Conservation (phyloP, 495 filamentous ascomycete genomes). For the Daldinia concentrica region DNA sequence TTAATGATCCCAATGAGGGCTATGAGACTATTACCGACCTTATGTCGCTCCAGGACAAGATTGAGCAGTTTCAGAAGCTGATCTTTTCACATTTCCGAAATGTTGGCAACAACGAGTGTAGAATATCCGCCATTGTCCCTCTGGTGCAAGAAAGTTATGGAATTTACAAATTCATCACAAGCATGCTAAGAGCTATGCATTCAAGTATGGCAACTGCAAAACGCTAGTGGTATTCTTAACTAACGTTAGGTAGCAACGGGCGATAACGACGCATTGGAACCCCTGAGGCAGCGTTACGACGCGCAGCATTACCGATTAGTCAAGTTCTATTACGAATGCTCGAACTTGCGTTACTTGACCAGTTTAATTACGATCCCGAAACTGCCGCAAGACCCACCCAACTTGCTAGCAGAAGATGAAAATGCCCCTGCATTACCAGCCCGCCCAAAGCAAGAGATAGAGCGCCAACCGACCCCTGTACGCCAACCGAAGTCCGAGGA, state of each 20-base stretch:
- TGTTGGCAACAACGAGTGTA: constrained; percentile 92
- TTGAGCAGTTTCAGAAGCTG: constrained; percentile 96
- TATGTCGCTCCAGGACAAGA: constrained; percentile 97
- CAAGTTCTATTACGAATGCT: constrained; percentile 99
- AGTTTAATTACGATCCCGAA: constrained; percentile 96
- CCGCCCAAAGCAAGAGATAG: constrained; percentile 77
- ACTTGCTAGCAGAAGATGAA: constrained; percentile 83
- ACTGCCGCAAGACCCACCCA: constrained; percentile 92
- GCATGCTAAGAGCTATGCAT: constrained; percentile 97
- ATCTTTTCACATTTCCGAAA: constrained; percentile 95
- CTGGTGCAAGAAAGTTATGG: constrained; percentile 98
- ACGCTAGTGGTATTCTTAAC: constrained; percentile 18
- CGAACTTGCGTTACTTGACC: constrained; percentile 93
- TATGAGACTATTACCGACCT: constrained; percentile 97
- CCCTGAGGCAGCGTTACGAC: constrained; percentile 86
- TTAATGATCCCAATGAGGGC: constrained; percentile 98
- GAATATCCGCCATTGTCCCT: constrained; percentile 92
- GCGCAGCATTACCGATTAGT: constrained; percentile 95
- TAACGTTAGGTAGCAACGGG: constrained; percentile 73
- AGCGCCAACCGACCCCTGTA: constrained; percentile 70
- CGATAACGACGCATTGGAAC: constrained; percentile 93
- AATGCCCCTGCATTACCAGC: constrained; percentile 83
- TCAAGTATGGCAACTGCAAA: constrained; percentile 69
- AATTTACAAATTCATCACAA: constrained; percentile 95
- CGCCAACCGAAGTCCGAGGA: constrained; percentile 73